Evolutionary conservation across 2,329 filamentous ascomycete genomes (phyloP).

Genomic region (Helotiales sp.): DNA sequence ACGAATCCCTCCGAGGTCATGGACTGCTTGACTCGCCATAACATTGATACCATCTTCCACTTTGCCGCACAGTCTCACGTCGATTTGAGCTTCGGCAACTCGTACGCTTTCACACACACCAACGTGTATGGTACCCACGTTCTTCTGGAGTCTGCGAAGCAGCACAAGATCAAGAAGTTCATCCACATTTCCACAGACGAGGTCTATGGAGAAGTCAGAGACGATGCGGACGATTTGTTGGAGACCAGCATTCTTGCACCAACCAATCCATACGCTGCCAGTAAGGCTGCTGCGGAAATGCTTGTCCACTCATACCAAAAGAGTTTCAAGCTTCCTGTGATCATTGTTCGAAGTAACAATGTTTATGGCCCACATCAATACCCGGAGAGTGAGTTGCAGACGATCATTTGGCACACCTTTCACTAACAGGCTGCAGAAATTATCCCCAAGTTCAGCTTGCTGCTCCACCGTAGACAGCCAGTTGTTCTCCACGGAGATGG

Average conservation of each 20-base stretch:
- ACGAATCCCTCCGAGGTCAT: constrained; percentile 70
- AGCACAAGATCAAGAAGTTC: constrained; percentile 69
- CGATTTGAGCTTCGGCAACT: constrained; percentile 79
- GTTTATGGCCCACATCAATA: constrained; percentile 85
- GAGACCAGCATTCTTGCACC: constrained; percentile 75
- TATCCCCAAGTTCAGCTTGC: constrained; percentile 77
- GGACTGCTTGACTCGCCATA: constrained; percentile 67
- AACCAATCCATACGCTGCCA: constrained; percentile 80
- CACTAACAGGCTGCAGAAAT: constrained; percentile 57
- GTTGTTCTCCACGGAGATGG: constrained; percentile 78
- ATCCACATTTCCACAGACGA: constrained; percentile 85
- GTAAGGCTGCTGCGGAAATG: constrained; percentile 82
- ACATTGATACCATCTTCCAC: constrained; percentile 79
- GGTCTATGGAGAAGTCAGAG: constrained; percentile 78
- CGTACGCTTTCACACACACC: constrained; percentile 76
- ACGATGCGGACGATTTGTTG: constrained; percentile 68
- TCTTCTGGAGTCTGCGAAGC: constrained; percentile 73
- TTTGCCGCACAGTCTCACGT: constrained; percentile 87
- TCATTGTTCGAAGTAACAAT: constrained; percentile 82
- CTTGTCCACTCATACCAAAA: constrained; percentile 84
- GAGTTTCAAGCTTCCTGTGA: constrained; percentile 77
- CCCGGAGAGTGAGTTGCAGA: constrained; percentile 66
- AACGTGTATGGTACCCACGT: constrained; percentile 87
- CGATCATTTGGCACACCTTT: neutral
- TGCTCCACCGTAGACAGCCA: constrained; percentile 65